Evolutionary conservation across 1,139 yeast species (phyloP), one percentile per base, ranked within the genome.

Genomic region (Geotrichum australiense): DNA sequence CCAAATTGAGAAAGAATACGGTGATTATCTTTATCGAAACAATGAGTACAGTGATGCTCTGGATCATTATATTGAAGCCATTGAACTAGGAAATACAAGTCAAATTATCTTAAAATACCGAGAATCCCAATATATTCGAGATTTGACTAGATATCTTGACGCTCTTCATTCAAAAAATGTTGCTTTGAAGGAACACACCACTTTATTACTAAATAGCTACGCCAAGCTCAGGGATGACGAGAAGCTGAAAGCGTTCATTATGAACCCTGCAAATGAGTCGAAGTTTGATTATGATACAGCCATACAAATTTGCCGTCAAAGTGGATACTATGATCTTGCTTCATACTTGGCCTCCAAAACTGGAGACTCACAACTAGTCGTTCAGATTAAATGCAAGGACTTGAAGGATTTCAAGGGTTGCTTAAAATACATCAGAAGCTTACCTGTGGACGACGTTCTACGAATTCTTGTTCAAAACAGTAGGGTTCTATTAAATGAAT

Each of bases 71-170:
- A 72, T 81, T 14, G 64, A 65, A 20, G 74, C 83, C 15, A 58
- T 76, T 14, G 67, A 66, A 14, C 58, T 69, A 3, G 72, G 66
- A 3, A 61, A 66, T 18, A 78, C 87, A 3, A 82, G 89, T 62
- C 82, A 78, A 49, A 76, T 87, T 4, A 84, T 91, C 25, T 75
- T 87, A 22, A 81, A 81, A 53, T 87, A 81, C 59, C 85, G 84
- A 50, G 94, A 87, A 47, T 78, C 87, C n/a, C 80, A 85, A 12
- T 83, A 83, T 50, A 80, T 85, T 3, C 66, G 69, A 10, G 74
- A 76, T 46, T 63, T 91, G 50, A 74, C 91, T 0, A 68, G 66
- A 39, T 89, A 83, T 53, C 64, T 91, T 31, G 78, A 77, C 55
- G 70, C 69, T 12, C 66, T 89, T 48, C 71, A 83, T 42, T 69